These are phyloP conservation scores for Crithidia fasciculata DNA, from an alignment of 208 protist genomes.

Conservation along the genomic window DNA sequence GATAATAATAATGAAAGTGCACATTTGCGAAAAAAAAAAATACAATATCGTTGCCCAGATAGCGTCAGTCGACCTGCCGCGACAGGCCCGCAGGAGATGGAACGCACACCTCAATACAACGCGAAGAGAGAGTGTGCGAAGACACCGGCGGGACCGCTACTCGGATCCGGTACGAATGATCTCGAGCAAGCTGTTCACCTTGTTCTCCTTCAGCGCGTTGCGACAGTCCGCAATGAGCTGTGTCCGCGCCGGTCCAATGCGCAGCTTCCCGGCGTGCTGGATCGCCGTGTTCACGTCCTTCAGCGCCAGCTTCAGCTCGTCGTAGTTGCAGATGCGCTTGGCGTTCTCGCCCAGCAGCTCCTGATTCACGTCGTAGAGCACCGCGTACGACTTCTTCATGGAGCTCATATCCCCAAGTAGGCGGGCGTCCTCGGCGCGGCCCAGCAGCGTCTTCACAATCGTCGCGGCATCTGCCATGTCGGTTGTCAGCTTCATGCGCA, in stretches of 20 bases:
- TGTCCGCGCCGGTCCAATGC: slow-evolving; percentile 68
- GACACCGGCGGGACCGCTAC: slow-evolving; percentile 13
- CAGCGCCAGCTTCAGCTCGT: slow-evolving; percentile 83
- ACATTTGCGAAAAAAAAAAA: slow-evolving; percentile 6
- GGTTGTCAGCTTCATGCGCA: slow-evolving; percentile 88
- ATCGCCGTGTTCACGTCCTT: slow-evolving; percentile 94
- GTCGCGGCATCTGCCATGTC: slow-evolving; percentile 94
- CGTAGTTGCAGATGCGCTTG: slow-evolving; percentile 94
- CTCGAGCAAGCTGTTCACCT: slow-evolving; percentile 75
- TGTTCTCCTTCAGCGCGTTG: slow-evolving; percentile 85
- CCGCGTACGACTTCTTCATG: slow-evolving; percentile 85
- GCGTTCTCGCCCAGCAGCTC: slow-evolving; percentile 93
- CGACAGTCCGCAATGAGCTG: slow-evolving; percentile 80
- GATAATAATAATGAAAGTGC: too few species aligned
- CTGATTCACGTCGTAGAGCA: slow-evolving; percentile 85
- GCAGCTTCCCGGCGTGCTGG: slow-evolving; percentile 87
- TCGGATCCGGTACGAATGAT: slow-evolving; percentile 78
- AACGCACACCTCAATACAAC: too few species aligned
- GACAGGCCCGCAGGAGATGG: too few species aligned
- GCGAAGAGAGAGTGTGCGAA: background rate
- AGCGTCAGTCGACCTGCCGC: too few species aligned
- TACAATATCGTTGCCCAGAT: background rate
- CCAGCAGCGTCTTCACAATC: slow-evolving; percentile 89
- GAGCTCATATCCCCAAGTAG: slow-evolving; percentile 84
- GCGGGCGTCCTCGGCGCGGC: slow-evolving; percentile 92